A percentile compares a stretch with the other conserved stretches of the same genome.
phyloP scores from a whole-genome alignment of 495 filamentous ascomycete genomes.

The Aspergillus campestris region DNA sequence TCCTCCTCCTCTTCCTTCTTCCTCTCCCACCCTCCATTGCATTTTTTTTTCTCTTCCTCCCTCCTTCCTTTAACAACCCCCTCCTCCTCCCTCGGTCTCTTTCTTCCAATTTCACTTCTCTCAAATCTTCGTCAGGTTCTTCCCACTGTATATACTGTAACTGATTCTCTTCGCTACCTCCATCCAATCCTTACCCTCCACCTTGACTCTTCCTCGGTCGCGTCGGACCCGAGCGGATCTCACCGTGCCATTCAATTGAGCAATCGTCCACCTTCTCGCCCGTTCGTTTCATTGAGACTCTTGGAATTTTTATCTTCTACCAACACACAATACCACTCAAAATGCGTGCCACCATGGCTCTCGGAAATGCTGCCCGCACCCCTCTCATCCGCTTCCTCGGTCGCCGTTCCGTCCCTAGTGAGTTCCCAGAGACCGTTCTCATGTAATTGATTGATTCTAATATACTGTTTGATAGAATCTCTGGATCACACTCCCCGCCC shows the following conservation, averaged over 20 bases:
- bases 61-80: conserved; percentile 1
- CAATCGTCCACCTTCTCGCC: neutral
- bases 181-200: neutral
- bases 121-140: too few relatives aligned
- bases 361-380: conserved; percentile 62
- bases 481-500: conserved; percentile 60
- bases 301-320: neutral
- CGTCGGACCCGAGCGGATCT: conserved; percentile 27
- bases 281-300: neutral
- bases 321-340: conserved; percentile 16
- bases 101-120: too few relatives aligned
- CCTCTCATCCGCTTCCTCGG: conserved; percentile 90
- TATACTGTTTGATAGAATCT: conserved; percentile 38
- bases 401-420: conserved; percentile 75
- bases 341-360: conserved; percentile 59
- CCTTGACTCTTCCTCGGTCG: conserved; percentile 13
- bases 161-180: conserved; percentile 3
- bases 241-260: conserved; percentile 17
- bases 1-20: conserved; percentile 3
- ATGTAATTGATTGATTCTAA: conserved; percentile 6
- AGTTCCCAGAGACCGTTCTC: conserved; percentile 20
- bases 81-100: conserved; percentile 10
- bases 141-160: conserved; percentile 6
- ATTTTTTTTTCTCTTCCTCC: conserved; percentile 6
- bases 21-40: conserved; percentile 11